Percentiles rank a stretch among this genome's conserved stretches.
Evolutionary conservation across 1,139 yeast species (phyloP).

Genomic region (Pichia terricola): DNA sequence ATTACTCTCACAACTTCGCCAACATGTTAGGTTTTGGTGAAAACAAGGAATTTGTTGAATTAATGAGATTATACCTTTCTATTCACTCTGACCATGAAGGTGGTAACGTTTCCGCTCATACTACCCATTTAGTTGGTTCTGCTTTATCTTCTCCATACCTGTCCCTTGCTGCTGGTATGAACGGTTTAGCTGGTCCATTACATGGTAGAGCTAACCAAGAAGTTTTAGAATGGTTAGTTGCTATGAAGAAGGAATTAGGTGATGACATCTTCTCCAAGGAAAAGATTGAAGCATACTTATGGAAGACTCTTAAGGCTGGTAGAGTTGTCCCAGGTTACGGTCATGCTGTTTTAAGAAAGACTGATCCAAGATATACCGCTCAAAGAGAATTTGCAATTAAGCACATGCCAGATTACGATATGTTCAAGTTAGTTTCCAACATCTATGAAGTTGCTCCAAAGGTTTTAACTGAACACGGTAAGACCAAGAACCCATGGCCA

Average conservation of each 20-base stretch:
- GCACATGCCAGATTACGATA: constrained; percentile 94
- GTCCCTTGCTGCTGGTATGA: constrained; percentile 88
- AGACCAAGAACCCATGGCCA: constrained; percentile 99
- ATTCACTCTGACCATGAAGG: constrained; percentile 98
- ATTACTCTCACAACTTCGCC: constrained; percentile 90
- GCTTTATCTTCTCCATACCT: constrained; percentile 91
- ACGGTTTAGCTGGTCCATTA: constrained; percentile 97
- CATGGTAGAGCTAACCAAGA: constrained; percentile 99
- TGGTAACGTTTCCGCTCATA: constrained; percentile 96
- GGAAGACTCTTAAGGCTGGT: constrained; percentile 87
- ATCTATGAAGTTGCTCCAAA: constrained; percentile 94
- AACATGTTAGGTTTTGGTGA: constrained; percentile 73
- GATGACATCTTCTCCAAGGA: constrained; percentile 58
- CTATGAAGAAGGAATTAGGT: constrained; percentile 66
- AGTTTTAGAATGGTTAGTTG: constrained; percentile 87
- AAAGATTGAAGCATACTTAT: constrained; percentile 77
- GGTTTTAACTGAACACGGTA: constrained; percentile 92
- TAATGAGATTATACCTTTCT: constrained; percentile 87
- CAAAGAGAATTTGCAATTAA: constrained; percentile 94
- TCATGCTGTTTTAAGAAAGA: constrained; percentile 92
- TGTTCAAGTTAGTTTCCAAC: constrained; percentile 82
- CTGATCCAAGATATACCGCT: constrained; percentile 96
- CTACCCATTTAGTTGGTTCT: constrained; percentile 94
- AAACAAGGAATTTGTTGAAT: constrained; percentile 74
- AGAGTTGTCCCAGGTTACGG: constrained; percentile 98